A percentile compares a stretch with the other conserved stretches of the same genome.
These are phyloP conservation scores for Aspergillus sclerotiicarbonarius DNA, from an alignment of 495 filamentous ascomycete species.

Conservation along the genomic window DNA sequence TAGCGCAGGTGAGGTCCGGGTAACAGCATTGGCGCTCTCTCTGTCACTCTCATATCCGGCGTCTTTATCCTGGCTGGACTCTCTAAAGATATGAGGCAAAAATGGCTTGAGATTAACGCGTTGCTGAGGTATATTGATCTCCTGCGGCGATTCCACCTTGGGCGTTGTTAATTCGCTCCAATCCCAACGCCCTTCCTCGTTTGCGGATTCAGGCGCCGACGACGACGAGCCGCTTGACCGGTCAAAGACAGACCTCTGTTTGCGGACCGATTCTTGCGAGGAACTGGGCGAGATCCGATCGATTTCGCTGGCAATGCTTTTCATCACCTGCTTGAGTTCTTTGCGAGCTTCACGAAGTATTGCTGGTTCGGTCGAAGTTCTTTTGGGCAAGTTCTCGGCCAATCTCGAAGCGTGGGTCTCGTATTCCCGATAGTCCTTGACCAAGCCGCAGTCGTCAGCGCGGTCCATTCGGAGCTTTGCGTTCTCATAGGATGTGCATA, in stretches of 20 bases:
- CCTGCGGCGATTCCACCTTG: constrained; percentile 36
- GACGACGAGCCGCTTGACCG: constrained; percentile 65
- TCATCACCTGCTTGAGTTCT: constrained; percentile 47
- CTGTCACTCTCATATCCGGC: constrained; percentile 45
- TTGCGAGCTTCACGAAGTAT: constrained; percentile 47
- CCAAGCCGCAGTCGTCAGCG: constrained; percentile 55
- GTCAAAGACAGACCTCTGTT: constrained; percentile 68
- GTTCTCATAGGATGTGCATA: constrained; percentile 60
- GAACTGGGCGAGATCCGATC: constrained; percentile 51
- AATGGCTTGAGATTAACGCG: constrained; percentile 34
- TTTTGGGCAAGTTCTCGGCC: constrained; percentile 37
- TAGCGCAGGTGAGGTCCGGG: constrained; percentile 29
- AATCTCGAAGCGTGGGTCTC: constrained; percentile 65
- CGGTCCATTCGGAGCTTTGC: constrained; percentile 58
- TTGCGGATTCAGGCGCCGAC: constrained; percentile 37
- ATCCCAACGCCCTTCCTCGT: constrained; percentile 36
- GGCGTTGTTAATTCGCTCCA: constrained; percentile 28
- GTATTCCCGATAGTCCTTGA: constrained; percentile 70
- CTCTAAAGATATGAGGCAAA: constrained; percentile 37
- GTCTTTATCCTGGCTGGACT: constrained; percentile 33
- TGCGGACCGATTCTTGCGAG: constrained; percentile 47
- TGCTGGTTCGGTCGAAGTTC: constrained; percentile 21
- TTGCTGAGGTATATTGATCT: constrained; percentile 23
- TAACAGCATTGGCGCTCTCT: constrained; percentile 26
- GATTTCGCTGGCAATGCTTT: constrained; percentile 56